Evolutionary conservation across 2,329 filamentous ascomycete species (phyloP).

Genomic region (Elsinoe fawcettii): DNA sequence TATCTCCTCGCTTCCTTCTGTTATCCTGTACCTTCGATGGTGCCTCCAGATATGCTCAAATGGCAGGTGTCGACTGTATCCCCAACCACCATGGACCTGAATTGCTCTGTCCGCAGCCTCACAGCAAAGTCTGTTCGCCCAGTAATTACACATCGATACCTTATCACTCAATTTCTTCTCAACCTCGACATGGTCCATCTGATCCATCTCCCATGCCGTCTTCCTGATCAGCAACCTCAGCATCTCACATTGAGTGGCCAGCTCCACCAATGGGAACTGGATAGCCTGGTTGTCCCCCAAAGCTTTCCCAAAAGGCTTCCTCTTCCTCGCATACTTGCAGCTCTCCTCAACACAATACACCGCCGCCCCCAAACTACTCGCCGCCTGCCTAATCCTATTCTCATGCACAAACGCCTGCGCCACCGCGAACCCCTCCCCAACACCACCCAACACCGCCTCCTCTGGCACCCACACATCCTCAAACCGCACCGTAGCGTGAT

Average conservation of each 20-base stretch:
- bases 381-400: conserved; percentile 58
- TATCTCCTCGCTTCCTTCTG: conserved; percentile 58
- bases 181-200: conserved; percentile 46
- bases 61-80: conserved; percentile 51
- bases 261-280: conserved; percentile 56
- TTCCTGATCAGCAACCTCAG: conserved; percentile 53
- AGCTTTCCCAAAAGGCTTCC: conserved; percentile 50
- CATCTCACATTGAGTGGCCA: conserved; percentile 56
- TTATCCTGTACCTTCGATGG: conserved; percentile 56
- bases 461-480: conserved; percentile 51
- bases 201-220: conserved; percentile 56
- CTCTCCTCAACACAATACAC: conserved; percentile 52
- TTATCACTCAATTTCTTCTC: conserved; percentile 54
- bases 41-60: conserved; percentile 61
- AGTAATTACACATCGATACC: conserved; percentile 60
- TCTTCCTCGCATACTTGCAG: conserved; percentile 48
- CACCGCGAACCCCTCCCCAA: conserved; percentile 50
- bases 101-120: conserved; percentile 56
- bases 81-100: conserved; percentile 54
- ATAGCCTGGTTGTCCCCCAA: conserved; percentile 55
- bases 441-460: conserved; percentile 44
- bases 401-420: conserved; percentile 60
- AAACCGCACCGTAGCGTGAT: conserved; percentile 54
- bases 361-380: conserved; percentile 52
- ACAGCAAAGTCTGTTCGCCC: conserved; percentile 53